Evolutionary conservation across 2,329 filamentous ascomycete genomes (phyloP).

Genomic region (Kalaharituber pfeilii): DNA sequence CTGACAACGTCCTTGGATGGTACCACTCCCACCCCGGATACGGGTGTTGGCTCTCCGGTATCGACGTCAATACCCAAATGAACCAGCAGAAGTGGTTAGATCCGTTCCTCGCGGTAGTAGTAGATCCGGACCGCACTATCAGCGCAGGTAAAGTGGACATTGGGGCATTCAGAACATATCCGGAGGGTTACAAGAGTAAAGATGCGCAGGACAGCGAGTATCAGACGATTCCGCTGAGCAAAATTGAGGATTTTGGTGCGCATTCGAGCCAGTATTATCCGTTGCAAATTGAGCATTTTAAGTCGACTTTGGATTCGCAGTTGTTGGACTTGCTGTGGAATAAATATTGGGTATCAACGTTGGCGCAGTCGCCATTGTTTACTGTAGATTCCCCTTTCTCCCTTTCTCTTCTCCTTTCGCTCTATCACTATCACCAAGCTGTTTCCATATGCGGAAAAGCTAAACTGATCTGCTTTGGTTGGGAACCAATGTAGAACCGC

Average conservation of each 20-base stretch:
- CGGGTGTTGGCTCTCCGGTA: conserved; percentile 92
- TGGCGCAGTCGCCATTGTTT: conserved; percentile 76
- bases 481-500: conserved; percentile 47
- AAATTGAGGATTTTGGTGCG: conserved; percentile 89
- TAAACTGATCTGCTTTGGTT: no score
- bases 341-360: conserved; percentile 96
- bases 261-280: conserved; percentile 79
- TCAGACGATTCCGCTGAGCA: conserved; percentile 71
- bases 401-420: not conserved
- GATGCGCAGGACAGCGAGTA: conserved; percentile 41
- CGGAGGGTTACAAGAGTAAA: conserved; percentile 48
- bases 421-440: no score
- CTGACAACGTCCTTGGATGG: conserved; percentile 93
- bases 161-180: conserved; percentile 85
- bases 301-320: conserved; percentile 74
- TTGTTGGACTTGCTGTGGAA: conserved; percentile 87
- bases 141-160: conserved; percentile 93
- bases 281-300: conserved; percentile 83
- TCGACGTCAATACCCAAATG: conserved; percentile 78
- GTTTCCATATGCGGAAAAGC: no score
- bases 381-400: conserved; percentile 29
- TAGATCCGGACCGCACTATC: conserved; percentile 90
- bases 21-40: conserved; percentile 97
- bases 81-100: conserved; percentile 74
- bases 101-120: conserved; percentile 87